A percentile compares a stretch with the other conserved stretches of the same genome.
These are phyloP conservation scores for Globisporangium echinulatum DNA, from an alignment of 352 stramenopile species.

Conservation along the genomic window DNA sequence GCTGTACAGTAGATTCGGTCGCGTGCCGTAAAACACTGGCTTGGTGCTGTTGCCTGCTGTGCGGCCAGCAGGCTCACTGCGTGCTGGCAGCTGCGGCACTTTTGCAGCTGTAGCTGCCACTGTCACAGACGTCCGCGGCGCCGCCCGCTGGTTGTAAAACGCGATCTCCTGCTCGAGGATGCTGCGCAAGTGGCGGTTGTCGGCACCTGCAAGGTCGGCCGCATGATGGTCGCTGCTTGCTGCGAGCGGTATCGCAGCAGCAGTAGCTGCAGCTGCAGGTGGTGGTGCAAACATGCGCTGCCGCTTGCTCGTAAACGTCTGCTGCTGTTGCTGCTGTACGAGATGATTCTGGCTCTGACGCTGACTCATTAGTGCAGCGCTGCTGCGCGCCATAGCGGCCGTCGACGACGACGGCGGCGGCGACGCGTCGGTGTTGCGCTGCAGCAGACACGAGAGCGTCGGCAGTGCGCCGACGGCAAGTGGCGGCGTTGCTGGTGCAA, in stretches of 20 bases:
- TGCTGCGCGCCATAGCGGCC: background rate
- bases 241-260: background rate
- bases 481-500: background rate
- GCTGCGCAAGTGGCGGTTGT: conserved; percentile 12
- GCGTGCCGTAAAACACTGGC: background rate
- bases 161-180: conserved; percentile 15
- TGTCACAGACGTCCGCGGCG: background rate
- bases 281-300: conserved; percentile 10
- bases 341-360: background rate
- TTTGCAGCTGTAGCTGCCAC: background rate
- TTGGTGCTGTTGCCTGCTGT: background rate
- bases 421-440: conserved; percentile 8
- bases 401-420: conserved; percentile 1
- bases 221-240: background rate
- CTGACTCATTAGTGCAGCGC: background rate
- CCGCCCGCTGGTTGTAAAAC: conserved; percentile 11
- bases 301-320: conserved; percentile 6
- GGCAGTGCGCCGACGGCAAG: background rate
- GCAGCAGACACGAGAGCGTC: conserved; percentile 14
- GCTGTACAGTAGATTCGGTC: background rate
- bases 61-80: background rate
- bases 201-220: background rate
- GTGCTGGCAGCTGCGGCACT: background rate
- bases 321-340: background rate
- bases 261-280: background rate